Conservation (phyloP, 345 rosid species). For the Trapa bicornis region DNA sequence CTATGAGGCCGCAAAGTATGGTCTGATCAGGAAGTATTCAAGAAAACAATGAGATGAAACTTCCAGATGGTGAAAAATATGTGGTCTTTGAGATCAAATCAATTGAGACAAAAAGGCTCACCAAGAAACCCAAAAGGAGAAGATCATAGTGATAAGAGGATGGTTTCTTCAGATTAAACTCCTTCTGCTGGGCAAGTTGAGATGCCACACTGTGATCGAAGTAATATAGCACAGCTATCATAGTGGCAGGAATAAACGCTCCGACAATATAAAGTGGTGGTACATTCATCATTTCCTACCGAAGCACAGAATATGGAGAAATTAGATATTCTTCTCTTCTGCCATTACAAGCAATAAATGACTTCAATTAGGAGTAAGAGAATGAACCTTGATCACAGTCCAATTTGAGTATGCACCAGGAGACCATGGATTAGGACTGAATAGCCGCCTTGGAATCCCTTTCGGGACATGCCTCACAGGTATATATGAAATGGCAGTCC, state of each 20-base stretch:
- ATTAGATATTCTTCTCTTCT: background rate
- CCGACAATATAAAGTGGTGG: slow-evolving; percentile 47
- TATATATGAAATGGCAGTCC: slow-evolving; percentile 48
- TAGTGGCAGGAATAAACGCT: slow-evolving; percentile 55
- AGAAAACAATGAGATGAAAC: background rate
- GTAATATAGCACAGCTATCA: slow-evolving; percentile 59
- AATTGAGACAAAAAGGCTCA: slow-evolving; percentile 8
- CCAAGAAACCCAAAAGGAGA: slow-evolving; percentile 49
- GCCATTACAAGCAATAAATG: background rate
- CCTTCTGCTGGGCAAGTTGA: slow-evolving; percentile 53
- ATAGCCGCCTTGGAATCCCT: slow-evolving; percentile 51
- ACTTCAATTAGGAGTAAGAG: background rate
- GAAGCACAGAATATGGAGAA: slow-evolving; percentile 6
- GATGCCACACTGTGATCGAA: slow-evolving; percentile 63
- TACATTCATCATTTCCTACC: slow-evolving; percentile 45
- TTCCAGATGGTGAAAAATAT: background rate
- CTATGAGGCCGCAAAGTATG: slow-evolving; percentile 78
- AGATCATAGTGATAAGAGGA: slow-evolving; percentile 53
- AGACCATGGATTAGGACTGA: slow-evolving; percentile 64
- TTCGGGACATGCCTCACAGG: slow-evolving; percentile 39
- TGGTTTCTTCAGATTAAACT: slow-evolving; percentile 55
- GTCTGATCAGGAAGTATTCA: slow-evolving; percentile 27
- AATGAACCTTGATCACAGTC: slow-evolving; percentile 43
- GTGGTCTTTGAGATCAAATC: background rate
- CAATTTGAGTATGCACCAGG: slow-evolving; percentile 50